Base-by-base conservation (phyloP, 2,329 filamentous ascomycete genomes). In the Colletotrichum neosansevieriae region DNA sequence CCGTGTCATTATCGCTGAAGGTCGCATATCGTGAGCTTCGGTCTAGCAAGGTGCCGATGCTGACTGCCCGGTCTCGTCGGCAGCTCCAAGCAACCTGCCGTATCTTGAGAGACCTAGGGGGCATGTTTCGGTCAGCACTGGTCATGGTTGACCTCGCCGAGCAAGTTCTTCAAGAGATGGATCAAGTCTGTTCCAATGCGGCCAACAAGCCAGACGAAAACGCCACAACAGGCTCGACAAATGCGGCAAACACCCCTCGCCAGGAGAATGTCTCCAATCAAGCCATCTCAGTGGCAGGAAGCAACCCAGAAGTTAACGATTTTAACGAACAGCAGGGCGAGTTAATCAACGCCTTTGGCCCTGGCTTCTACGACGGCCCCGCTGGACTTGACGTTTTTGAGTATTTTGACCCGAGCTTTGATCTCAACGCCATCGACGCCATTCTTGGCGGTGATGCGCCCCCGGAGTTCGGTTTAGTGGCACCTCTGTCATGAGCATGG, bases 1-100 rank as follows among this genome's bases (percentile, higher is more conserved):
- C 73, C 10, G 70, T 73, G 10, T 73, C 73, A 10, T 62, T 74
- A 36, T 73, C 73, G 10, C 58, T 72, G 24, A 72, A 72, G 9
- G 71, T 73, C 6, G 72, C 73, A 3, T 74, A 74, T 50, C 65
- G 71, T 32, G 73, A 69, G 50, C 68, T 74, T 4, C 69, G 73
- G 12, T 72, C 71, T 17, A 72, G 71, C 49, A 70, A 68, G 29
- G 69, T 73, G 21, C 63, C 73, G 21, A 69, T 66, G 66, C 34
- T 69, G 17, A 50, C 60, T 56, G 67, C 58, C 54, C 58, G 64
- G 53, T 73, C 44, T 64, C 56, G 66, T 12, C 54, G 56, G 12
- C 66, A 69, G 15, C 61, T 73, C 51, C 72, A 72, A 32, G 67
- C 70, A 12, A 73, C 68, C 6, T 73, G 72, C 51, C 63, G 65